Conservation (phyloP, 495 filamentous ascomycete genomes). For the Letharia lupina region DNA sequence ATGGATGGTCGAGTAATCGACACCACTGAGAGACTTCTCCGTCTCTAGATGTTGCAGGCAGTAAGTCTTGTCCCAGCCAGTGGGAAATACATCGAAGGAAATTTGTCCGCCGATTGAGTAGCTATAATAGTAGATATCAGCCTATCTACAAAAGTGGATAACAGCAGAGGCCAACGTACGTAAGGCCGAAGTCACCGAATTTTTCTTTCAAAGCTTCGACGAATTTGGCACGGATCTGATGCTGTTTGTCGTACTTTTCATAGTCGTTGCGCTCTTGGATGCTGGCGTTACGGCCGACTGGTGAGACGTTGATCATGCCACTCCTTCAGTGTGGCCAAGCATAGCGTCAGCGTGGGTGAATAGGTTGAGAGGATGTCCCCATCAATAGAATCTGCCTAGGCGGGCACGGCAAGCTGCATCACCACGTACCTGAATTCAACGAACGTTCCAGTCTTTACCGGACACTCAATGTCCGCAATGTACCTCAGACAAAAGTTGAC, state of each 20-base stretch:
- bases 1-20: slow-evolving; percentile 79
- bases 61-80: slow-evolving; percentile 98
- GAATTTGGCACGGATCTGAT: slow-evolving; percentile 63
- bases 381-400: not conserved
- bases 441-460: slow-evolving; percentile 90
- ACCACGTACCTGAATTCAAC: slow-evolving; percentile 67
- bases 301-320: slow-evolving; percentile 93
- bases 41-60: slow-evolving; percentile 79
- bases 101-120: slow-evolving; percentile 95
- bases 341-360: not conserved
- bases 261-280: slow-evolving; percentile 72
- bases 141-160: not conserved
- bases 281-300: slow-evolving; percentile 85
- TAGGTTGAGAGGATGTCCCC: no score
- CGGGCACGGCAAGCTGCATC: not conserved
- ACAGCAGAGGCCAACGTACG: slow-evolving; percentile 45
- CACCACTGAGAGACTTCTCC: slow-evolving; percentile 58
- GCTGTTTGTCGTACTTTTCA: slow-evolving; percentile 64
- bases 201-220: slow-evolving; percentile 66
- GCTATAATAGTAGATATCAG: slow-evolving; percentile 34
- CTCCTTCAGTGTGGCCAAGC: slow-evolving; percentile 36
- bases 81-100: slow-evolving; percentile 96
- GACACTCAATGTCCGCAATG: slow-evolving; percentile 74
- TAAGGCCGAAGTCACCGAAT: slow-evolving; percentile 77
- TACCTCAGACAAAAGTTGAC: slow-evolving; percentile 82